These are phyloP conservation scores for Gamsiella multidivaricata DNA, from an alignment of 192 early-diverging fungal genomes.

Conservation along the genomic window DNA sequence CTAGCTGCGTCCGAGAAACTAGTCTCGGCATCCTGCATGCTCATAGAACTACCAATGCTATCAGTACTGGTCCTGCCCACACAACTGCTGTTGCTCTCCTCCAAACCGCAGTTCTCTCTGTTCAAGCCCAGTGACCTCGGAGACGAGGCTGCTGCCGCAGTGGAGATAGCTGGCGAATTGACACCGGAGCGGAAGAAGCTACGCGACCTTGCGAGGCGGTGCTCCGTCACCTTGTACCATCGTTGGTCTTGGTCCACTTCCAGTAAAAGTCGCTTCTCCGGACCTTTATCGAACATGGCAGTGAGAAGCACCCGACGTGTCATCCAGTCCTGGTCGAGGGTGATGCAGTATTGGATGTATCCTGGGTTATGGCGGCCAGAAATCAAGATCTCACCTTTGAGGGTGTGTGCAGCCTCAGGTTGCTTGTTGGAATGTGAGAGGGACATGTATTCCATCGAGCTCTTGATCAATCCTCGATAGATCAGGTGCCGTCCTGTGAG, in stretches of 20 bases:
- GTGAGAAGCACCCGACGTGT: constrained; percentile 33
- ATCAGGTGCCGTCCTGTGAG: constrained; percentile 20
- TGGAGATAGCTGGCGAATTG: constrained; percentile 2
- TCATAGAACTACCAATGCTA: constrained; percentile 10
- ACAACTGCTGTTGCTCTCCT: constrained; percentile 3
- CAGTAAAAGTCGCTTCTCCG: constrained; percentile 30
- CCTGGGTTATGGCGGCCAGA: constrained; percentile 17
- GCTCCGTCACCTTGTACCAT: constrained; percentile 47
- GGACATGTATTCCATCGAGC: constrained; percentile 45
- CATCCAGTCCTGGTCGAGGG: constrained; percentile 46
- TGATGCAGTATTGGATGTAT: constrained; percentile 43
- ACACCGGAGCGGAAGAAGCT: constrained; percentile 45
- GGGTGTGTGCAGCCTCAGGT: constrained; percentile 16
- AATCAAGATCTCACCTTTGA: constrained; percentile 36
- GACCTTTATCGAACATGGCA: constrained; percentile 30
- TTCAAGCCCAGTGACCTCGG: not conserved
- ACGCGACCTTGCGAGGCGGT: constrained; percentile 30
- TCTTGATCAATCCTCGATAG: constrained; percentile 28
- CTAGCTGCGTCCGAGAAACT: constrained; percentile 29
- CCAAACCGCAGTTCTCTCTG: not conserved
- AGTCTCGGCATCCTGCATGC: constrained; percentile 43
- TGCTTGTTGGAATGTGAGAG: constrained; percentile 26
- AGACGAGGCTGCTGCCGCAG: constrained; percentile 1
- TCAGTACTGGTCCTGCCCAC: constrained; percentile 24
- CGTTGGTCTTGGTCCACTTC: constrained; percentile 45